Conservation (phyloP, 2,329 filamentous ascomycete genomes). For the Scopulariopsis brevicaulis region DNA sequence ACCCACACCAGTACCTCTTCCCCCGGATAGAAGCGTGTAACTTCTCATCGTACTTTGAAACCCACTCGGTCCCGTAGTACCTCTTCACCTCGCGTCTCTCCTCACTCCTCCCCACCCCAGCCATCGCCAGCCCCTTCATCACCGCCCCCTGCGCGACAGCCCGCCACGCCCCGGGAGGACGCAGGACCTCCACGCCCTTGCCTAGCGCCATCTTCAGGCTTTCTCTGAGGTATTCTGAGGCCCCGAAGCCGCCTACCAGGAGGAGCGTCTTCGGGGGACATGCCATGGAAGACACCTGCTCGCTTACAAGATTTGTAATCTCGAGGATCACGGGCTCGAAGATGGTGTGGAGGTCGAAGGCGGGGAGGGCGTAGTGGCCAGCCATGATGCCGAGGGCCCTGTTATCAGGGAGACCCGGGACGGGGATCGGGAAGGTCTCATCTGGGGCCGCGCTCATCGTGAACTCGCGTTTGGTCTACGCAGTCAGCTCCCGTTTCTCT, state of each 20-base stretch:
- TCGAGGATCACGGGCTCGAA: conserved; percentile 17
- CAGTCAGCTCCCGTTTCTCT: not conserved
- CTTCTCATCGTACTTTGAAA: conserved; percentile 17
- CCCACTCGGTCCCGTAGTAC: conserved; percentile 27
- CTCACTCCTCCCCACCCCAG: conserved; percentile 22
- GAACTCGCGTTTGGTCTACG: conserved; percentile 22
- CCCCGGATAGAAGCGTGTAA: conserved; percentile 17
- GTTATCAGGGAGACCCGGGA: conserved; percentile 23
- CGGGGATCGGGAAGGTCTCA: conserved; percentile 20
- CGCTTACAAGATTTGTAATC: conserved; percentile 8
- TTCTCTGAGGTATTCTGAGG: conserved; percentile 30
- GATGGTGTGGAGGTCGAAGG: conserved; percentile 25
- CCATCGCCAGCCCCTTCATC: conserved; percentile 30
- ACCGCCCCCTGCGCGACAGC: conserved; percentile 39
- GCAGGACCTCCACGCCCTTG: conserved; percentile 26
- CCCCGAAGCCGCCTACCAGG: conserved; percentile 36
- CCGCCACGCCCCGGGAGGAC: conserved; percentile 35
- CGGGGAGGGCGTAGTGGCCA: conserved; percentile 23
- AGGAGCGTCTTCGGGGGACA: conserved; percentile 31
- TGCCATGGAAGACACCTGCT: conserved; percentile 26
- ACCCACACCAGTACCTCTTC: conserved; percentile 22
- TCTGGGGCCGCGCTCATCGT: conserved; percentile 19
- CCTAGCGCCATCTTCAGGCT: conserved; percentile 23
- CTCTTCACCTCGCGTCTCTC: conserved; percentile 28
- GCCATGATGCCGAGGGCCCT: conserved; percentile 21